Conservation (phyloP, 2,329 filamentous ascomycete genomes). For the Aspergillus brasiliensis region DNA sequence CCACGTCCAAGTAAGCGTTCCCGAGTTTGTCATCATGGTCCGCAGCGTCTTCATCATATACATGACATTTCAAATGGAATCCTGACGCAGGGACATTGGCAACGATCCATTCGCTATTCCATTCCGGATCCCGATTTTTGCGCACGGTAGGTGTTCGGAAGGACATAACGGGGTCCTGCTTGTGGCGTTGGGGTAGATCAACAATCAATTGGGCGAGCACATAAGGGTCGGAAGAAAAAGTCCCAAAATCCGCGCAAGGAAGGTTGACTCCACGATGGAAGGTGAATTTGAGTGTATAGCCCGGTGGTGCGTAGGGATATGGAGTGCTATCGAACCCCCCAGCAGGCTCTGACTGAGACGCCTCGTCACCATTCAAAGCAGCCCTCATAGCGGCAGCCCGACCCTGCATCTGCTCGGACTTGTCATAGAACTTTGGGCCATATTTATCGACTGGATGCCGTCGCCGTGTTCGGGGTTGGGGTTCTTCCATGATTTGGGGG, state of each 20-base stretch:
- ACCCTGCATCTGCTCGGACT: slow-evolving; percentile 43
- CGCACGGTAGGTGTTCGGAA: slow-evolving; percentile 77
- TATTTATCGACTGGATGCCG: slow-evolving; percentile 35
- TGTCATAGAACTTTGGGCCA: slow-evolving; percentile 42
- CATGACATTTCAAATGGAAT: slow-evolving; percentile 78
- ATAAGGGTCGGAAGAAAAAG: slow-evolving; percentile 80
- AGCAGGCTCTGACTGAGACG: slow-evolving; percentile 52
- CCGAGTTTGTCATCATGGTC: slow-evolving; percentile 87
- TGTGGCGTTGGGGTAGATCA: slow-evolving; percentile 72
- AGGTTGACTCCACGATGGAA: slow-evolving; percentile 81
- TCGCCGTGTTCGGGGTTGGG: slow-evolving; percentile 23
- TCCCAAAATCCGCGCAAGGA: slow-evolving; percentile 76
- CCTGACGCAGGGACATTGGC: slow-evolving; percentile 80
- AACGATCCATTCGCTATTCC: slow-evolving; percentile 85
- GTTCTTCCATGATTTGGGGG: slow-evolving; percentile 15
- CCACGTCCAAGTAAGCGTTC: slow-evolving; percentile 73
- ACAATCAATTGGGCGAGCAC: slow-evolving; percentile 75
- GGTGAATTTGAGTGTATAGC: slow-evolving; percentile 82
- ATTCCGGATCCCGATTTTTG: slow-evolving; percentile 71
- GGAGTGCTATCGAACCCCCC: slow-evolving; percentile 82
- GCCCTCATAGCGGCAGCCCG: slow-evolving; percentile 32
- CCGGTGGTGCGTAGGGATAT: slow-evolving; percentile 70
- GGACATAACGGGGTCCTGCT: slow-evolving; percentile 76
- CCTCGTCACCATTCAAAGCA: slow-evolving; percentile 9
- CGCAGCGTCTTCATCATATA: slow-evolving; percentile 87